Conservation (phyloP, 352 stramenopile species). For the Globisporangium sylvaticum region DNA sequence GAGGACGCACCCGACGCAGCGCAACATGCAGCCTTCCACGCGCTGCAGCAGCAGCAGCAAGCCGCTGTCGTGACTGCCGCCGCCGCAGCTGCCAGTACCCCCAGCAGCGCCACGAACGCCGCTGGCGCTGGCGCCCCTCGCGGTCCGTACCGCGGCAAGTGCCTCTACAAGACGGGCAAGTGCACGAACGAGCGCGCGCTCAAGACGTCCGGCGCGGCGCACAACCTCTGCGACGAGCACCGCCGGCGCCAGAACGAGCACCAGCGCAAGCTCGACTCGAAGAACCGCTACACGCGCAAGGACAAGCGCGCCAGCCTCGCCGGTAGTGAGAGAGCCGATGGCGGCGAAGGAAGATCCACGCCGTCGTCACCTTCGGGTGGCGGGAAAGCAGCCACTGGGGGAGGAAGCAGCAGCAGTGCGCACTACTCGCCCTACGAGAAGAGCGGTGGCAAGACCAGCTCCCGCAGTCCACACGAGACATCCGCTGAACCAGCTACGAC, state of each 20-base stretch:
- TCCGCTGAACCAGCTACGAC: background rate
- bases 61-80: background rate
- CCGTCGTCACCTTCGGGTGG: slow-evolving; percentile 1
- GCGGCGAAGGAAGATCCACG: background rate
- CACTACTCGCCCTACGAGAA: slow-evolving; percentile 27
- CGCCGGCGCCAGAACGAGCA: slow-evolving; percentile 81
- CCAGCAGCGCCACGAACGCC: slow-evolving; percentile 16
- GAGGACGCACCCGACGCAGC: background rate
- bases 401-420: background rate
- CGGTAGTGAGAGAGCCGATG: background rate
- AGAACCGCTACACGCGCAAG: slow-evolving; percentile 69
- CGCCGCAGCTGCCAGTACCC: background rate
- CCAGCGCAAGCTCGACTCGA: slow-evolving; percentile 85
- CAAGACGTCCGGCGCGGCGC: slow-evolving; percentile 74
- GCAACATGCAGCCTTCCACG: slow-evolving; percentile 7
- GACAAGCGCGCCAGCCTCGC: slow-evolving; percentile 31
- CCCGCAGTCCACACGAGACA: background rate
- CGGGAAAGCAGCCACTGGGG: background rate
- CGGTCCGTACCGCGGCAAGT: slow-evolving; percentile 58
- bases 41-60: background rate
- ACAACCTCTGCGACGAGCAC: slow-evolving; percentile 87
- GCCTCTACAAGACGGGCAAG: slow-evolving; percentile 87
- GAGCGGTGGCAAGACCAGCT: background rate
- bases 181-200: slow-evolving; percentile 82
- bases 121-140: slow-evolving; percentile 13